A percentile compares a stretch with the other conserved stretches of the same genome.
phyloP scores from a whole-genome alignment of 169 alveolate genomes.

The Cystoisospora suis region DNA sequence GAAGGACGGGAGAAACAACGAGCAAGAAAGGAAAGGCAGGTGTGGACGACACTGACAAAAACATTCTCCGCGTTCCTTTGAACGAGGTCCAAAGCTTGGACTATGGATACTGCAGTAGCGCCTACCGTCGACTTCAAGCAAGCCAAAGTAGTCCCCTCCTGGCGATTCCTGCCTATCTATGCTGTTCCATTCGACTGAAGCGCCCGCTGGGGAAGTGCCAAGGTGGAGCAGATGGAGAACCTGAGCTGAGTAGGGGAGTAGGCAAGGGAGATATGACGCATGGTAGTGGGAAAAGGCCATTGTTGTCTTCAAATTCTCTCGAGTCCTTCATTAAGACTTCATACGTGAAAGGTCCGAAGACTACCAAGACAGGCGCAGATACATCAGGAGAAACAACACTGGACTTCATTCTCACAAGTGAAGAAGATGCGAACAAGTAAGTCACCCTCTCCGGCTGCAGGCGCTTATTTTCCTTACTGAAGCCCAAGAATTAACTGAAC shows the following conservation, averaged over 20 bases:
- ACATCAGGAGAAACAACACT: background rate
- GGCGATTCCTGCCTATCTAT: conserved; percentile 14
- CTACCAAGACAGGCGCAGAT: background rate
- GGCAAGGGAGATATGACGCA: too few species aligned
- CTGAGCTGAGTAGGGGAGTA: background rate
- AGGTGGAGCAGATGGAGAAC: background rate
- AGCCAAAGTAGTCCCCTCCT: background rate
- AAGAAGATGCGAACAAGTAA: background rate
- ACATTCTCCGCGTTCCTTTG: background rate
- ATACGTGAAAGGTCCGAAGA: too few species aligned
- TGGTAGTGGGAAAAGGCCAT: too few species aligned
- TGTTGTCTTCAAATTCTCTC: too few species aligned
- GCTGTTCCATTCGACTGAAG: conserved; percentile 3
- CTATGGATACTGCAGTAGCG: conserved; percentile 24
- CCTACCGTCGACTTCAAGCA: background rate
- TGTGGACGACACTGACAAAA: too few species aligned
- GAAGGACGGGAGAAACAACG: too few species aligned
- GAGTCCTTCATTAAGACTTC: too few species aligned
- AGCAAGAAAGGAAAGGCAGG: too few species aligned
- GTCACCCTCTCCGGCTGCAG: too few species aligned
- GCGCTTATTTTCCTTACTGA: too few species aligned
- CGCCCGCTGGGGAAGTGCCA: background rate
- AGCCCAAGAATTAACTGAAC: too few species aligned
- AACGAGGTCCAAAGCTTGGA: background rate
- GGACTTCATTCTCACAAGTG: background rate